Evolutionary conservation across 768 basidiomycete species (phyloP), one percentile per base, ranked within the genome.

Genomic region (Agaricus blazei): DNA sequence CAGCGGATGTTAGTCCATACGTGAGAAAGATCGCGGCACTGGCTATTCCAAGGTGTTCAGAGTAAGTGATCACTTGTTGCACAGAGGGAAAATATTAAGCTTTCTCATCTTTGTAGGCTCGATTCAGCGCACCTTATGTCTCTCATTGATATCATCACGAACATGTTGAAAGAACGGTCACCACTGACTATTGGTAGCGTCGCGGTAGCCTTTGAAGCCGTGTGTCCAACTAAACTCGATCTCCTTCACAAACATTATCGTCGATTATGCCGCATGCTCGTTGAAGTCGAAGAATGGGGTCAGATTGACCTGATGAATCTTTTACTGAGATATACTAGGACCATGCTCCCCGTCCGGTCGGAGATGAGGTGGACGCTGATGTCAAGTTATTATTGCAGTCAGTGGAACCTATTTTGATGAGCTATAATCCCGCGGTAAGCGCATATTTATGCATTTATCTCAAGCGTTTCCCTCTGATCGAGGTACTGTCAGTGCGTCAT

Each of bases 251-350:
- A 80, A 15, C 90, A 97, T 61, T 99, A 90, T 63, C 78, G 95
- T 24, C 83, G 90, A 27, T 73, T 94, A 29, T 97, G 93, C 65
- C 78, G 79, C 42, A 74, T 89, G n/a, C 73, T 98, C 2, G 78
- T 93, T 34, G 94, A 99, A 63, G 85, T 88, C 3, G 97, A 99
- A 63, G 96, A 97, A 67, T 99, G 97, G 97, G 94, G 93, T 0
- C 97, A 98, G 68, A 82, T 88, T 5, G 82, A 86, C 45, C 68
- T 93, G 19, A 75, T 96, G 58, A 80, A 86, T 43, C 75, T 98
- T 12, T 77, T 99, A 31, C 70, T 85, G 53, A 75, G 90, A 56
- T 99, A 99, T 65, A 90, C 83, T 2, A 74, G 95, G 49, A 81
- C 79, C 0, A 95, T 96, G 92, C 76, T 97, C 31, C 79, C 1